Conservation (phyloP, 139 green algal species). For the Asterochloris erici region DNA sequence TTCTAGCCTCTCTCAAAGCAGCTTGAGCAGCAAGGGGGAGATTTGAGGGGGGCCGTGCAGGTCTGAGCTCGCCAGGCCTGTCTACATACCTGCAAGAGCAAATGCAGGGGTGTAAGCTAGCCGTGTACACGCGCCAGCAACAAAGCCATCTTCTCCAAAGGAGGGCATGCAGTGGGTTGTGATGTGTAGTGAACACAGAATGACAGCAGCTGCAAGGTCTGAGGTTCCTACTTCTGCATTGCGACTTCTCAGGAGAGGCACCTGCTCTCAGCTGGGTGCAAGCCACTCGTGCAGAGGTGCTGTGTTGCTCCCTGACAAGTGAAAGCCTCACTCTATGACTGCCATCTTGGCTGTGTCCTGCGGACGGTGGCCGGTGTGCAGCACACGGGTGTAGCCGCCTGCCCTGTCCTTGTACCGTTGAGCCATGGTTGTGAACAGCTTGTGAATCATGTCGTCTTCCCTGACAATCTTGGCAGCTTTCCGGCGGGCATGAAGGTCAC, state of each 20-base stretch:
- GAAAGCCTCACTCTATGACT: slow-evolving; percentile 79
- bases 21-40: slow-evolving; percentile 44
- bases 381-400: slow-evolving; percentile 89
- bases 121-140: not conserved
- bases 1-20: not conserved
- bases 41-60: slow-evolving; percentile 39
- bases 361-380: slow-evolving; percentile 57
- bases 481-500: slow-evolving; percentile 47
- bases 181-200: not conserved
- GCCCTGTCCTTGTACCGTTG: slow-evolving; percentile 76
- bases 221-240: not conserved
- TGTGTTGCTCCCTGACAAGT: not conserved
- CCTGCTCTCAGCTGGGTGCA: not conserved
- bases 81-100: slow-evolving; percentile 75
- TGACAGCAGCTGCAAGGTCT: not conserved
- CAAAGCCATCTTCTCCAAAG: not conserved
- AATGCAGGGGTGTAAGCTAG: not conserved
- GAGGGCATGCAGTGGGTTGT: not conserved
- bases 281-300: not conserved
- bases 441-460: slow-evolving; percentile 71
- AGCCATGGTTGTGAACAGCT: slow-evolving; percentile 84
- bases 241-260: not conserved
- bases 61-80: slow-evolving; percentile 76
- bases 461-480: slow-evolving; percentile 65
- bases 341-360: slow-evolving; percentile 83